Percentiles rank a stretch among this genome's conserved stretches.
These are phyloP conservation scores for Liquidambar formosana DNA, from an alignment of 164 flowering plant species.

Conservation along the genomic window DNA sequence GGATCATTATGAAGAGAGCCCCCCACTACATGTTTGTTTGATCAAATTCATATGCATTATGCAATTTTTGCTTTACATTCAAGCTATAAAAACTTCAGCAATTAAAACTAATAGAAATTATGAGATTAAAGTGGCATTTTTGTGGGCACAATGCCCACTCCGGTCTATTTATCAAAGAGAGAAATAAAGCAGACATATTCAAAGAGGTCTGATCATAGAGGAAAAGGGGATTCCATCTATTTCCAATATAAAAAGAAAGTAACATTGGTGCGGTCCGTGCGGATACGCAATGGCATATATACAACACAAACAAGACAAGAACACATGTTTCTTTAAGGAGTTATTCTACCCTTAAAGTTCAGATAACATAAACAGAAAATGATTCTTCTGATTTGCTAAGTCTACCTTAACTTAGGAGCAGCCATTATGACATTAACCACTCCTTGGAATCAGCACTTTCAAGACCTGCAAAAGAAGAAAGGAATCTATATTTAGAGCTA, in stretches of 20 bases:
- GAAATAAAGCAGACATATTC: too few species aligned
- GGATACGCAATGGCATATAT: background rate
- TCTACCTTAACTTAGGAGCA: background rate
- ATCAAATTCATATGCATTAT: too few species aligned
- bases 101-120: too few species aligned
- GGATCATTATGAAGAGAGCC: too few species aligned
- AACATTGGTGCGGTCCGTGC: background rate
- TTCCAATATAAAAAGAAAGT: background rate
- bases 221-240: background rate
- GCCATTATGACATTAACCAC: background rate
- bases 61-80: too few species aligned
- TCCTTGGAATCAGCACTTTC: background rate
- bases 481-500: too few species aligned
- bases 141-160: too few species aligned
- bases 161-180: too few species aligned
- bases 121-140: too few species aligned
- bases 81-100: too few species aligned
- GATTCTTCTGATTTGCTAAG: background rate
- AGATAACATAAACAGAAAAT: background rate
- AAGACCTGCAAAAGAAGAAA: slow-evolving; percentile 4
- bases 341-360: background rate
- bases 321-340: background rate
- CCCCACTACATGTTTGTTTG: too few species aligned
- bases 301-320: background rate
- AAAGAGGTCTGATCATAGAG: background rate